Evolutionary conservation across 305 asterid genomes (phyloP).

Genomic region (Fraxinus latifolia): DNA sequence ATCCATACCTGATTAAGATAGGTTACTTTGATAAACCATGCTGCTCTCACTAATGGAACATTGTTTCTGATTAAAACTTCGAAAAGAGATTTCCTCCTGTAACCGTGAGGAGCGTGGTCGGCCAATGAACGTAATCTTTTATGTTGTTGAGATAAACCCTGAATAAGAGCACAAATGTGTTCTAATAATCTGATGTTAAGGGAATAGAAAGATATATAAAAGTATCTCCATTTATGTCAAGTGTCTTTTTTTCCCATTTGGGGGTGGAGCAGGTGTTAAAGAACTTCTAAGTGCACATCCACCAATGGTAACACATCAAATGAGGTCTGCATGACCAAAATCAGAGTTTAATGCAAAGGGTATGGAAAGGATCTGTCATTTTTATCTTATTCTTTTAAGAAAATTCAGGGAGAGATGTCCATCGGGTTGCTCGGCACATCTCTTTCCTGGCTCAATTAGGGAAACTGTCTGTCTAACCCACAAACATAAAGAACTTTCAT

Average conservation of each 20-base stretch:
- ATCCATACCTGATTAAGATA: constrained; percentile 90
- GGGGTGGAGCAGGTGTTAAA: background rate
- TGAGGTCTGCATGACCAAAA: background rate
- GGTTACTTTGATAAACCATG: constrained; percentile 96
- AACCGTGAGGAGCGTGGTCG: constrained; percentile 96
- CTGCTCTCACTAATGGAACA: constrained; percentile 87
- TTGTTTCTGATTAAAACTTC: constrained; percentile 86
- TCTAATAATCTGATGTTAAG: constrained; percentile 6
- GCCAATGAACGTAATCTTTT: constrained; percentile 87
- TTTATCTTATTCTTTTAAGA: background rate
- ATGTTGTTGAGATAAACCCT: constrained; percentile 92
- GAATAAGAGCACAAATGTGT: constrained; percentile 25
- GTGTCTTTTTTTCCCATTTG: background rate
- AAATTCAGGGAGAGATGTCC: constrained; percentile 3
- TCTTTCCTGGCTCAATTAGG: background rate
- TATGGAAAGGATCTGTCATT: background rate
- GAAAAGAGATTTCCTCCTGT: constrained; percentile 67
- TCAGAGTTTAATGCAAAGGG: background rate
- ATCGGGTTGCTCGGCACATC: background rate
- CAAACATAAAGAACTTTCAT: background rate
- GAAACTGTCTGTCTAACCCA: background rate
- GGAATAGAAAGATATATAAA: background rate
- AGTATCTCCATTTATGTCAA: background rate
- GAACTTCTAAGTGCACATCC: background rate
- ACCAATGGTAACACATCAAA: background rate